phyloP scores from a whole-genome alignment of 202 grass and related monocot species.

The Panicum hallii region DNA sequence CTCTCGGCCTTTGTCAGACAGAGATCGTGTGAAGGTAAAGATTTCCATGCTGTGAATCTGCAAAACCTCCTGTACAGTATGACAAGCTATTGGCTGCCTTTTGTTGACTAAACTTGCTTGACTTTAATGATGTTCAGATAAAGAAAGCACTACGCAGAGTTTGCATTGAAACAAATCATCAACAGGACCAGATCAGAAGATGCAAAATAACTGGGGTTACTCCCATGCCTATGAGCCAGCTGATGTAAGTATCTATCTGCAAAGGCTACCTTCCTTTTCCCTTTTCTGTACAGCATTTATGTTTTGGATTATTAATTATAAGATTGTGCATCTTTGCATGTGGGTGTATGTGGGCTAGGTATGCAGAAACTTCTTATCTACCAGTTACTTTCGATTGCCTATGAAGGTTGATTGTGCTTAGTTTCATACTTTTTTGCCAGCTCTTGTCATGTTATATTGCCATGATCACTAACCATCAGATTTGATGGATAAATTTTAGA shows the following conservation, averaged over 20 bases:
- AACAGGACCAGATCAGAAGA: conserved; percentile 51
- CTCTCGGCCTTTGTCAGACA: conserved; percentile 51
- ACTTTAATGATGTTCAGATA: conserved; percentile 48
- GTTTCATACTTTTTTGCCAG: no score
- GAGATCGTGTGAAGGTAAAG: conserved; percentile 55
- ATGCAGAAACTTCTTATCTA: background rate
- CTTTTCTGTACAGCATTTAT: background rate
- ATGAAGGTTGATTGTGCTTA: no score
- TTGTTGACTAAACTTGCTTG: background rate
- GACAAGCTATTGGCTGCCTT: background rate
- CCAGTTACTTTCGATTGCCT: no score
- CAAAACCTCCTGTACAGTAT: background rate
- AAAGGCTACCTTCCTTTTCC: background rate
- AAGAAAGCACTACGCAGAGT: conserved; percentile 78
- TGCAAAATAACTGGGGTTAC: conserved; percentile 81
- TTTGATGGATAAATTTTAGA: no score
- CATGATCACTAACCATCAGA: no score
- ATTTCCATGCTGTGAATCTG: background rate
- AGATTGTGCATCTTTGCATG: background rate
- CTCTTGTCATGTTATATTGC: no score
- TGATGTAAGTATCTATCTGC: conserved; percentile 56
- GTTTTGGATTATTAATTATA: background rate
- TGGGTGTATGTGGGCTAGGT: background rate
- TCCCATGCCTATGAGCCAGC: conserved; percentile 50
- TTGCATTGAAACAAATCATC: conserved; percentile 66